Evolutionary conservation across 2,329 filamentous ascomycete species (phyloP), one percentile per base, ranked within the genome.

Genomic region (Capronia epimyces): DNA sequence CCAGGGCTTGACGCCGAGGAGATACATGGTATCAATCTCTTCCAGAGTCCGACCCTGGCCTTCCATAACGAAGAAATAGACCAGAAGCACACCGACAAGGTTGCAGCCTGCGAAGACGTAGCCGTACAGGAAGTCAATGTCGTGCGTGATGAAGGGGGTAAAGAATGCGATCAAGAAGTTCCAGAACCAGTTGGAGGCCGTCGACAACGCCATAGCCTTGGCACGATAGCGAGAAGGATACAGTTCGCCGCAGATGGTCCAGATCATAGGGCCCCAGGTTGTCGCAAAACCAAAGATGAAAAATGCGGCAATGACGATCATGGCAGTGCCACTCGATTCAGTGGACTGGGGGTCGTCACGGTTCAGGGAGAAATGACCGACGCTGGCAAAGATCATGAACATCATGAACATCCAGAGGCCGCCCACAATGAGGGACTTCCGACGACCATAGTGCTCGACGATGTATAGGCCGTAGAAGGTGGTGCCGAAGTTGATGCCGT

Each of bases 391-490:
- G 56, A 72, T 68, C 62, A 72, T 57, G 64, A 94, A 85, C 75
- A 86, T 90, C 63, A 90, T 65, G 25, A 90, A 74, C 89, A 95
- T 95, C 63, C 87, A 87, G 3, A 82, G 52, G 22, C 86, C 87
- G 64, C 89, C 89, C 65, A 77, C 78, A 67, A 95, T 79, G 60
- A 95, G 82, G 50, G 95, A 81, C 43, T 79, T 77, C 58, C 89
- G 87, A 67, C 89, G 87, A 60, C 89, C 89, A 59, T 89, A 79
- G 62, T 75, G 80, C 75, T 95, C 89, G 57, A 95, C 83, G 16
- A 84, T 84, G 73, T 78, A 95, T 80, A 95, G 94, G 31, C 89
- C 93, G 63, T 94, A 69, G 1, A 89, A 89, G 1, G 89, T 95
- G 32, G 86, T 90, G 70, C 72, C 77, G 56, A 93, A 87, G 73